Conservation (phyloP, 2,329 filamentous ascomycete species). For the Achaetomium macrosporum region DNA sequence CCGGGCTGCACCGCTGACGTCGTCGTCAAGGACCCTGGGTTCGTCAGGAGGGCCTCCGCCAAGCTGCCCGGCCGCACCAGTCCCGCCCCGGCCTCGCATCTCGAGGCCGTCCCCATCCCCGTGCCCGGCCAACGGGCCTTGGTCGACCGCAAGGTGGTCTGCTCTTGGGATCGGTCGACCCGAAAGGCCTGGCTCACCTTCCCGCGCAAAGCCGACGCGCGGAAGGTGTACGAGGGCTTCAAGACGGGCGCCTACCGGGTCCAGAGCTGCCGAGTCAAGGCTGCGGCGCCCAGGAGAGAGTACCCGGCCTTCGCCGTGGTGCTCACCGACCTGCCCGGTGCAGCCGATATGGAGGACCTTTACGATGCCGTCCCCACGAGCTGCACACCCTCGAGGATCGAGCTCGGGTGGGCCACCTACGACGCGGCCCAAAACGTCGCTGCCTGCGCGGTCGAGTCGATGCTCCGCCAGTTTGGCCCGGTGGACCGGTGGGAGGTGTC, state of each 20-base stretch:
- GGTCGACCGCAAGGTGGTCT: slow-evolving; percentile 33
- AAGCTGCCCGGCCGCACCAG: slow-evolving; percentile 7
- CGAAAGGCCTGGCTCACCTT: no score
- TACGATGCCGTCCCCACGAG: slow-evolving; percentile 20
- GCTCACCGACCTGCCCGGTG: no score
- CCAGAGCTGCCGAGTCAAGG: no score
- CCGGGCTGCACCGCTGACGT: slow-evolving; percentile 21
- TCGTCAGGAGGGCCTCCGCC: no score
- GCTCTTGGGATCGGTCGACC: slow-evolving; percentile 33
- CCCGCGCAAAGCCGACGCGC: no score
- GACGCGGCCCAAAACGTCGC: slow-evolving; percentile 21
- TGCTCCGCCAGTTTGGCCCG: slow-evolving; percentile 29
- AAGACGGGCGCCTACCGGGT: no score
- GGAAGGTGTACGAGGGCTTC: no score
- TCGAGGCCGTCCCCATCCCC: slow-evolving; percentile 11
- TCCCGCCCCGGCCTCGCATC: no score
- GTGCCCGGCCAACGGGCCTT: slow-evolving; percentile 23
- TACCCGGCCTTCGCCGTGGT: no score
- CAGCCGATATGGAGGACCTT: no score
- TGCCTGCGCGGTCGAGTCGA: slow-evolving; percentile 23
- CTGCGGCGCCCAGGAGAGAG: no score
- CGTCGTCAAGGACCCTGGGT: slow-evolving; percentile 25
- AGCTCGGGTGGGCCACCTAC: slow-evolving; percentile 24
- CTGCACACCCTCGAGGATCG: slow-evolving; percentile 17
- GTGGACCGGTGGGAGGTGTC: slow-evolving; percentile 30